Evolutionary conservation across 108 stramenopile species (phyloP).

Genomic region (Pseudonitzschia delicatissima): DNA sequence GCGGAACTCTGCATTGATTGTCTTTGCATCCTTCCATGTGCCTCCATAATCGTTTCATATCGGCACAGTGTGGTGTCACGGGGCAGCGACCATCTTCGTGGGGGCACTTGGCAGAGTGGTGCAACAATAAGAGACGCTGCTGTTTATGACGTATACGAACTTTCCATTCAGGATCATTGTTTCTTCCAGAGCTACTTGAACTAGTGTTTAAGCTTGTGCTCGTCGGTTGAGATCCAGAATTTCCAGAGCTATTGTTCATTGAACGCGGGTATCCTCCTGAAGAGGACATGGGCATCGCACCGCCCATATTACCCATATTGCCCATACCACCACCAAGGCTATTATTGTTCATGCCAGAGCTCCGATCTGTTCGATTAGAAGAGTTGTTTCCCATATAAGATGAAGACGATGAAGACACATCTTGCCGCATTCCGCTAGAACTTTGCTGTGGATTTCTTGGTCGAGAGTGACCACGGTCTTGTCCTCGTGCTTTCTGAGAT

Average conservation of each 20-base stretch:
- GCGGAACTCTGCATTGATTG: constrained; percentile 91
- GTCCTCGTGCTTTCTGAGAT: constrained; percentile 59
- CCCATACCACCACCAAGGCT: constrained; percentile 9
- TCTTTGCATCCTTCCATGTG: constrained; percentile 98
- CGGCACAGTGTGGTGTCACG: constrained; percentile 92
- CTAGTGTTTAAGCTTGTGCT: neutral
- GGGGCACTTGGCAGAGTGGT: constrained; percentile 97
- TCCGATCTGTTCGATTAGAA: constrained; percentile 18
- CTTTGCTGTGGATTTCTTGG: constrained; percentile 15
- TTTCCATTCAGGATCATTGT: constrained; percentile 79
- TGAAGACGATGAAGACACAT: neutral
- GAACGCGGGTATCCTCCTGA: neutral
- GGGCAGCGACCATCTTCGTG: constrained; percentile 85
- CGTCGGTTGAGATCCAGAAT: neutral
- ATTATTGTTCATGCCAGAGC: constrained; percentile 12
- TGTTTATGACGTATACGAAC: constrained; percentile 94
- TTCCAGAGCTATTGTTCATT: neutral
- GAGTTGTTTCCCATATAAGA: constrained; percentile 12
- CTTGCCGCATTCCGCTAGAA: constrained; percentile 14
- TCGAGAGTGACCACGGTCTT: constrained; percentile 13
- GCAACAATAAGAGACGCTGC: constrained; percentile 92
- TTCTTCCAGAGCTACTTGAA: constrained; percentile 35
- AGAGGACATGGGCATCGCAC: constrained; percentile 12
- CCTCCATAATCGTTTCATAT: constrained; percentile 98
- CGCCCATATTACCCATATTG: neutral